Evolutionary conservation across 306 rosid genomes (phyloP).

Genomic region (Rosa multiflora): DNA sequence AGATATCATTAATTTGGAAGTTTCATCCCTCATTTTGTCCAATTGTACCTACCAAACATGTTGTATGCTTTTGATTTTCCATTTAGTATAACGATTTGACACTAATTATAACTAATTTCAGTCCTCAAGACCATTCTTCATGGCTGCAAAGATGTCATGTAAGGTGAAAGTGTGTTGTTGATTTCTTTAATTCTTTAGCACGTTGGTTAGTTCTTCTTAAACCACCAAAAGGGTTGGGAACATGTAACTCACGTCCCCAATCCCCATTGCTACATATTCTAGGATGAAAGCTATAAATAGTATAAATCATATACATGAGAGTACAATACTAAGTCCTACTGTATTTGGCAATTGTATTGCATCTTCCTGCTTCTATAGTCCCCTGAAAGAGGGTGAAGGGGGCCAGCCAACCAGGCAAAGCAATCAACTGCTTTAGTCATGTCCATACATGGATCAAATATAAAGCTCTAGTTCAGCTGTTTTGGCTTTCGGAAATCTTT

Average conservation of each 20-base stretch:
- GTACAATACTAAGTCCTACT: not conserved
- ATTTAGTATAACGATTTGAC: not conserved
- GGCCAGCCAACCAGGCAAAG: not conserved
- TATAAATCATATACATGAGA: not conserved
- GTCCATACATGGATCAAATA: not conserved
- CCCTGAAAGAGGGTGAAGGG: not conserved
- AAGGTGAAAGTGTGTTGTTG: not conserved
- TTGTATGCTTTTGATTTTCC: not conserved
- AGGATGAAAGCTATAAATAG: not conserved
- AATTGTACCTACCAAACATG: not conserved
- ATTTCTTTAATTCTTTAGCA: not conserved
- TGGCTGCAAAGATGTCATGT: not conserved
- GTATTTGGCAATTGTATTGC: not conserved
- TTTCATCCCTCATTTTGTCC: not conserved
- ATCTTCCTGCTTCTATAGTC: not conserved
- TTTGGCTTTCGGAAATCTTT: conserved; percentile 14
- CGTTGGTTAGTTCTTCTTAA: not conserved
- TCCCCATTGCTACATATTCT: not conserved
- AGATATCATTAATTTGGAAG: no score
- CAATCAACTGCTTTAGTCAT: not conserved
- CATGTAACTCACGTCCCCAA: not conserved
- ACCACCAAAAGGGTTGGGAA: not conserved
- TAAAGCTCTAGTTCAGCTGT: not conserved
- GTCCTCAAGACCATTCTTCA: not conserved
- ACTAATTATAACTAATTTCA: not conserved